phyloP scores from a whole-genome alignment of 495 filamentous ascomycete genomes.

The Astrothelium subdiscretum region DNA sequence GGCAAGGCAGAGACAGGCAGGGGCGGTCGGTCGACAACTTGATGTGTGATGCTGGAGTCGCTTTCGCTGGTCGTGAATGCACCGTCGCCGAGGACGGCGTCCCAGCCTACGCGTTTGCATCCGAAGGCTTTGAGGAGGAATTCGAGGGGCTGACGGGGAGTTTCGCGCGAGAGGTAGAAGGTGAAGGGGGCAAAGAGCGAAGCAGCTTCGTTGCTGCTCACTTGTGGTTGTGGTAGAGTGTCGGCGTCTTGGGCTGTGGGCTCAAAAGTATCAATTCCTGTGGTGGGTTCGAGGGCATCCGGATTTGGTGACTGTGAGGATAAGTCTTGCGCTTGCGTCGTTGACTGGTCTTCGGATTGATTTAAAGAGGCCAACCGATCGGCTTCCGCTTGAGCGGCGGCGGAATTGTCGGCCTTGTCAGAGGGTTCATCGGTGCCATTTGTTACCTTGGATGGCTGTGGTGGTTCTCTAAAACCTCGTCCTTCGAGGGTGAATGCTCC shows the following conservation, averaged over 20 bases:
- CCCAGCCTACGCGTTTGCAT: slow-evolving; percentile 94
- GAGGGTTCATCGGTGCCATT: slow-evolving; percentile 4
- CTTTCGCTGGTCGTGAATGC: slow-evolving; percentile 81
- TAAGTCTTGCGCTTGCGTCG: neutral
- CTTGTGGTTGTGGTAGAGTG: slow-evolving; percentile 68
- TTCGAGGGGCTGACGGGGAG: slow-evolving; percentile 79
- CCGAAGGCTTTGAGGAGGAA: slow-evolving; percentile 91
- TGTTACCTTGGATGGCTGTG: slow-evolving; percentile 37
- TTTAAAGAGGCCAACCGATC: slow-evolving; percentile 25
- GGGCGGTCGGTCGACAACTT: slow-evolving; percentile 82
- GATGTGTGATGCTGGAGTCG: slow-evolving; percentile 84
- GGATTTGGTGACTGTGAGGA: neutral
- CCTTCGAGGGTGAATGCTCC: slow-evolving; percentile 83
- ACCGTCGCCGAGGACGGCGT: slow-evolving; percentile 75
- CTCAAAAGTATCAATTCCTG: slow-evolving; percentile 78
- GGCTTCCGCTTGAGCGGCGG: slow-evolving; percentile 24
- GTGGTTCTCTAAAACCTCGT: slow-evolving; percentile 44
- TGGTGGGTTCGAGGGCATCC: slow-evolving; percentile 14
- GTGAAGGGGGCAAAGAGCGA: slow-evolving; percentile 76
- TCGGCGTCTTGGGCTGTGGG: slow-evolving; percentile 67
- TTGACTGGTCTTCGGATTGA: slow-evolving; percentile 23
- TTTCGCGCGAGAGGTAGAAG: slow-evolving; percentile 88
- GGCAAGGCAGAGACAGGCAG: slow-evolving; percentile 51
- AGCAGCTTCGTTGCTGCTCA: slow-evolving; percentile 44
- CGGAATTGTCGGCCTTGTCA: neutral